Conservation (phyloP, 305 asterid genomes). For the Fraxinus dipetala region DNA sequence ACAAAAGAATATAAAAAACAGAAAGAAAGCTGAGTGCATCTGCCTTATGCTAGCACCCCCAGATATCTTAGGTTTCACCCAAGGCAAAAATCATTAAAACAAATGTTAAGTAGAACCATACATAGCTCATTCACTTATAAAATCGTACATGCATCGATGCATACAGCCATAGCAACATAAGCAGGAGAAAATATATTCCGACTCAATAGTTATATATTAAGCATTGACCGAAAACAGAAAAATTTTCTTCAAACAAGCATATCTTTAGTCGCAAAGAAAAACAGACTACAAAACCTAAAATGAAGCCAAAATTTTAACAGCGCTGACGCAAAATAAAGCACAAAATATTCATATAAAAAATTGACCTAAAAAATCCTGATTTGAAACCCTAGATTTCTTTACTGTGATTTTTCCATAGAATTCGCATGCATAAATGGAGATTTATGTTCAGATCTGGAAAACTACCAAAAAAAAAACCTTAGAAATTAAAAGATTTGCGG, state of each 20-base stretch:
- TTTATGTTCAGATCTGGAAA: constrained; percentile 40
- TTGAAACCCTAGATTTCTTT: constrained; percentile 39
- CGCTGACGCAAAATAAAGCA: neutral
- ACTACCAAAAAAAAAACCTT: neutral
- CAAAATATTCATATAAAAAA: neutral
- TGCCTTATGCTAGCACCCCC: neutral
- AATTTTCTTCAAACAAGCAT: neutral
- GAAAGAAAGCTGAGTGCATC: neutral
- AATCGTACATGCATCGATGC: neutral
- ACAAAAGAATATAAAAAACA: neutral
- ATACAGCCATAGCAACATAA: neutral
- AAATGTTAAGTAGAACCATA: neutral
- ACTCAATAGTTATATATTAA: neutral
- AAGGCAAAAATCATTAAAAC: neutral
- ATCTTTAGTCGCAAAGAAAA: neutral
- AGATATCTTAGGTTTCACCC: neutral
- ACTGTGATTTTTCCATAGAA: neutral
- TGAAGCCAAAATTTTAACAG: neutral
- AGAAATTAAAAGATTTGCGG: constrained; percentile 16
- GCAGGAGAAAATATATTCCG: neutral
- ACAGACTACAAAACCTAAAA: neutral
- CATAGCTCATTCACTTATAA: neutral
- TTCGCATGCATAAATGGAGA: constrained; percentile 4
- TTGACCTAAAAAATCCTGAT: constrained; percentile 22
- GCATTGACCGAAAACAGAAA: neutral